Evolutionary conservation across 2,329 filamentous ascomycete genomes (phyloP).

Genomic region (Paraconiothyrium brasiliense): DNA sequence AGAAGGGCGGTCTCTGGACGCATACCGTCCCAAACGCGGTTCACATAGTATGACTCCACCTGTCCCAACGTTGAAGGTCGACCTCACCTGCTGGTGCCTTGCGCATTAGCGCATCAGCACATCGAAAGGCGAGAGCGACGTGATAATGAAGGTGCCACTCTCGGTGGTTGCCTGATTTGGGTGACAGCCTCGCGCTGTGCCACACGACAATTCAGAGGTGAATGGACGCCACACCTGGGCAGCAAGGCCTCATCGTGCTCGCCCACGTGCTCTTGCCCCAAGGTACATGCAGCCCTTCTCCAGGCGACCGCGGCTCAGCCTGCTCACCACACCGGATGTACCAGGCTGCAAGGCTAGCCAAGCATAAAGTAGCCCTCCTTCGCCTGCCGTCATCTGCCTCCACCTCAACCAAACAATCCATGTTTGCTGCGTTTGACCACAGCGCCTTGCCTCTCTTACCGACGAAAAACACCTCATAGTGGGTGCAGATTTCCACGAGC

Average conservation of each 20-base stretch:
- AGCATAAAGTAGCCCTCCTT: conserved; percentile 2
- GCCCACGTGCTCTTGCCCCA: conserved; percentile 5
- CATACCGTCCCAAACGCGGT: not conserved
- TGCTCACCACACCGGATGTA: conserved; percentile 4
- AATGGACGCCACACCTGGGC: not conserved
- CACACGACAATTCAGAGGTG: conserved; percentile 4
- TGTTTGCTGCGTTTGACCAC: not conserved
- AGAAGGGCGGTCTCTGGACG: not conserved
- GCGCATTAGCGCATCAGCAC: not conserved
- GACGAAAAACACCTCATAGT: no score
- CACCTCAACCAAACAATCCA: not conserved
- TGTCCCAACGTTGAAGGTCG: not conserved
- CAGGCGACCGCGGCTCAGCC: conserved; percentile 13
- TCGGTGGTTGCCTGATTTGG: conserved; percentile 7
- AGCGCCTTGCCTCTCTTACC: no score
- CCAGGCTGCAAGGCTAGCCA: conserved; percentile 17
- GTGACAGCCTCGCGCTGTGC: conserved; percentile 21
- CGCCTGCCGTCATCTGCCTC: not conserved
- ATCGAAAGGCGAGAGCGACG: not conserved
- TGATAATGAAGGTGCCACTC: conserved; percentile 6
- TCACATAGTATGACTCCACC: not conserved
- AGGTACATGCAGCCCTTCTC: not conserved
- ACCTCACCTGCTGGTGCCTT: conserved; percentile 5
- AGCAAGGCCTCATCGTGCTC: conserved; percentile 1
- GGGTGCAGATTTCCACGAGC: no score